These are phyloP conservation scores for Eimeria necatrix DNA, from an alignment of 169 alveolate species.

Conservation along the genomic window DNA sequence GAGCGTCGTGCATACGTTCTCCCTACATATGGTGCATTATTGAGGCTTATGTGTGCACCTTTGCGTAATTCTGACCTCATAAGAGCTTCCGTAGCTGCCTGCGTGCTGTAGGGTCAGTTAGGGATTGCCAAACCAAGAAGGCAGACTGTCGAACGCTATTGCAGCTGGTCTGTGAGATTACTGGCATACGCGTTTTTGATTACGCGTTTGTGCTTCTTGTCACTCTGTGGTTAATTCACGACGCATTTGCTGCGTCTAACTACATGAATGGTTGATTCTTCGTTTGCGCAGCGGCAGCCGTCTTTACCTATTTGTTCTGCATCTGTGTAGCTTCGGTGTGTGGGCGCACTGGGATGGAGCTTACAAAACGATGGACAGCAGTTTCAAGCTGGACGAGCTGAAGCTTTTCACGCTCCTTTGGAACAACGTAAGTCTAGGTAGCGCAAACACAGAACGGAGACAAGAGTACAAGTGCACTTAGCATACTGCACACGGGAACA, in stretches of 20 bases:
- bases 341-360: constrained; percentile 82
- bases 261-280: not conserved
- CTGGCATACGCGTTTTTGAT: not conserved
- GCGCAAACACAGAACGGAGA: not conserved
- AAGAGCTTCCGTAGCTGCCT: too few species aligned
- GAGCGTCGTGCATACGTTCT: too few species aligned
- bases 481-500: not conserved
- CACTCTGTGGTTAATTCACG: too few species aligned
- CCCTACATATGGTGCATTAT: too few species aligned
- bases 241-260: not conserved
- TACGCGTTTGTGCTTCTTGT: not conserved
- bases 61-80: too few species aligned
- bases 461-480: not conserved
- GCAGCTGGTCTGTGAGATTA: not conserved
- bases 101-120: too few species aligned
- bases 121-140: too few species aligned
- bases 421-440: constrained; percentile 47
- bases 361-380: constrained; percentile 82
- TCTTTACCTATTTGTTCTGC: not conserved
- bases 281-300: too few species aligned
- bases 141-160: not conserved
- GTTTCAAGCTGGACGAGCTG: constrained; percentile 81
- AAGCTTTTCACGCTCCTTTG: constrained; percentile 67
- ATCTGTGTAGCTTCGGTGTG: constrained; percentile 73
- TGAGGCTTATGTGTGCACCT: too few species aligned